Evolutionary conservation across 192 early-diverging fungal genomes (phyloP).

Genomic region (Pilaira anomala): DNA sequence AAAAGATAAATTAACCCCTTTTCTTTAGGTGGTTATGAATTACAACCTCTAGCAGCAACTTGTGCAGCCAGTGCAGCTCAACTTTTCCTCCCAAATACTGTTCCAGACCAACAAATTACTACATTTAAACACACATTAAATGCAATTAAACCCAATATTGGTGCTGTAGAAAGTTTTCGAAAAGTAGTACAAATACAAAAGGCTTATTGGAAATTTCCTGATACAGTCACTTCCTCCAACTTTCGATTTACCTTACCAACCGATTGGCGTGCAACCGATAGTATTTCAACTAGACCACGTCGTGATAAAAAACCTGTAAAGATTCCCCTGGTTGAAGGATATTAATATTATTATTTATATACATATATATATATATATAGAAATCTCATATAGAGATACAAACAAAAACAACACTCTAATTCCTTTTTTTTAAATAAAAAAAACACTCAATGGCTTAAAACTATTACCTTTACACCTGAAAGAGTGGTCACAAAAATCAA

Average conservation of each 20-base stretch:
- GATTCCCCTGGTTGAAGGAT: conserved; percentile 27
- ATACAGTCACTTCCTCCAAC: conserved; percentile 31
- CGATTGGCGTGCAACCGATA: conserved; percentile 46
- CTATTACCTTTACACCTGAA: no score
- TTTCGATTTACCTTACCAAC: conserved; percentile 46
- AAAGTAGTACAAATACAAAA: conserved; percentile 40
- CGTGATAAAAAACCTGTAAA: conserved; percentile 35
- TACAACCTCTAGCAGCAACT: conserved; percentile 42
- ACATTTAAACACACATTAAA: conserved; percentile 43
- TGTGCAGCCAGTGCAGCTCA: conserved; percentile 43
- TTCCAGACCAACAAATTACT: conserved; percentile 25
- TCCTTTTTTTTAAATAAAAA: no score
- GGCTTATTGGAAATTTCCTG: conserved; percentile 48
- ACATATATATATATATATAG: no score
- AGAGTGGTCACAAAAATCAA: no score
- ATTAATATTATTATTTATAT: not conserved
- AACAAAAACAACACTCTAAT: no score
- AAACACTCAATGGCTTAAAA: no score
- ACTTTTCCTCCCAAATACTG: conserved; percentile 26
- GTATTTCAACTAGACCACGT: conserved; percentile 42
- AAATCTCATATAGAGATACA: no score
- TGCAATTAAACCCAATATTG: conserved; percentile 48
- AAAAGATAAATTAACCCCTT: not conserved
- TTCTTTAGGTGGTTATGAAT: conserved; percentile 38
- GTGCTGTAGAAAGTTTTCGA: conserved; percentile 37